Conservation (phyloP, 2,329 filamentous ascomycete genomes). For the Podosphaera fusca region DNA sequence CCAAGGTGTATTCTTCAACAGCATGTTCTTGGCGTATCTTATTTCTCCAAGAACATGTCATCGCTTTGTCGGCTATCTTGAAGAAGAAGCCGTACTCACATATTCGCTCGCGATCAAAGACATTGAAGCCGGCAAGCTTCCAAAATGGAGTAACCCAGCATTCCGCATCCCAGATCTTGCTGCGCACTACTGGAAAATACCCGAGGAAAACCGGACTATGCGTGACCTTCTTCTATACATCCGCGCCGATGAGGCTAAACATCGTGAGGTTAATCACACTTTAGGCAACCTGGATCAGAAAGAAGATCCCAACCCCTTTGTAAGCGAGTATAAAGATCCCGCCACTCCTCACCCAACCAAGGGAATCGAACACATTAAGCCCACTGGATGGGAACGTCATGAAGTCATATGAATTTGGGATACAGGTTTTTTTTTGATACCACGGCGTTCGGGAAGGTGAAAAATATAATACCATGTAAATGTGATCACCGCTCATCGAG, state of each 20-base stretch:
- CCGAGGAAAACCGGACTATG: slow-evolving; percentile 62
- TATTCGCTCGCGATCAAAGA: slow-evolving; percentile 80
- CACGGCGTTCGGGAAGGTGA: not conserved
- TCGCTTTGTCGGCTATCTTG: slow-evolving; percentile 87
- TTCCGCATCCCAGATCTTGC: slow-evolving; percentile 74
- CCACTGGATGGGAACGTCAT: slow-evolving; percentile 58
- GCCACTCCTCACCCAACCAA: slow-evolving; percentile 45
- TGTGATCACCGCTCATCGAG: not conserved
- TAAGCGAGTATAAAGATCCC: slow-evolving; percentile 54
- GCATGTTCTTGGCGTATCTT: slow-evolving; percentile 73
- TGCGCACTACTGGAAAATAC: slow-evolving; percentile 83
- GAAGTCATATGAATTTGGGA: slow-evolving; percentile 36
- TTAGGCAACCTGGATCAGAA: slow-evolving; percentile 71
- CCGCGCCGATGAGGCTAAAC: slow-evolving; percentile 70
- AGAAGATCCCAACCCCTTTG: slow-evolving; percentile 80
- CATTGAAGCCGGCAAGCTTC: slow-evolving; percentile 62
- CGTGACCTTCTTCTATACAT: slow-evolving; percentile 72
- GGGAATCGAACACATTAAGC: slow-evolving; percentile 35
- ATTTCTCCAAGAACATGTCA: slow-evolving; percentile 72
- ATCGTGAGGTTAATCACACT: slow-evolving; percentile 88
- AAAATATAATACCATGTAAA: not conserved
- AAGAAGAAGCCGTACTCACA: slow-evolving; percentile 90
- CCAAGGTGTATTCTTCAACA: slow-evolving; percentile 93
- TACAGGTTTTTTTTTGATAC: not conserved
- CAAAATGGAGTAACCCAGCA: slow-evolving; percentile 48